Conservation (phyloP, 164 flowering plant species). For the Tetracentron sinense region DNA sequence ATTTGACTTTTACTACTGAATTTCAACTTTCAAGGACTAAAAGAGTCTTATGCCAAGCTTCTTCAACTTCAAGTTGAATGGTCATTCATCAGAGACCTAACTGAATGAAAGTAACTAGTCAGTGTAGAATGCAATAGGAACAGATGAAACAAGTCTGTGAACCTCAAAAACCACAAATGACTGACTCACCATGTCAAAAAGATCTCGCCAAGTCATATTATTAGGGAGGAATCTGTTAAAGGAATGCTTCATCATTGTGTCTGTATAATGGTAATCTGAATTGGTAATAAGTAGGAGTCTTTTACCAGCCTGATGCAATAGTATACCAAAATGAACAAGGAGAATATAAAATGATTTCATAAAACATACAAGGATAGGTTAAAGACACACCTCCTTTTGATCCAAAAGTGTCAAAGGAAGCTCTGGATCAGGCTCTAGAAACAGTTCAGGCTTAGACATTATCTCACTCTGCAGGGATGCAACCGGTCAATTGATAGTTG, state of each 20-base stretch:
- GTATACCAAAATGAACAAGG: conserved; percentile 14
- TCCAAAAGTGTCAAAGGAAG: conserved; percentile 90
- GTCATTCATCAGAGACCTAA: no score
- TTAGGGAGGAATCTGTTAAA: conserved; percentile 92
- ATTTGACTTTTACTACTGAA: no score
- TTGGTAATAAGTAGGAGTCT: conserved; percentile 88
- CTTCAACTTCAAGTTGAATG: no score
- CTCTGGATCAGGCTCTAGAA: conserved; percentile 96
- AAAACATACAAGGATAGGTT: background rate
- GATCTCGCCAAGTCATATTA: conserved; percentile 92
- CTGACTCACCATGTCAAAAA: conserved; percentile 77
- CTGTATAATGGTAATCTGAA: conserved; percentile 90
- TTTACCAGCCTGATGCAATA: conserved; percentile 79
- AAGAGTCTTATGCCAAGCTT: no score
- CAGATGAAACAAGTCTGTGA: no score
- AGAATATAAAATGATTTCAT: background rate
- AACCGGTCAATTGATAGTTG: conserved; percentile 1
- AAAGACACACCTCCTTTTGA: conserved; percentile 78
- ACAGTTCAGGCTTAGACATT: conserved; percentile 88
- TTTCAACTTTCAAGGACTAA: no score
- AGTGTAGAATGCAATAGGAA: no score
- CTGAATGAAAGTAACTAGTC: no score
- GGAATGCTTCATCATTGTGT: conserved; percentile 96
- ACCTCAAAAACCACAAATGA: background rate
- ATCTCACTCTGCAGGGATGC: conserved; percentile 71